Evolutionary conservation across 805 yeast species (phyloP), one percentile per base, ranked within the genome.

Genomic region (Spathaspora passalidarum): DNA sequence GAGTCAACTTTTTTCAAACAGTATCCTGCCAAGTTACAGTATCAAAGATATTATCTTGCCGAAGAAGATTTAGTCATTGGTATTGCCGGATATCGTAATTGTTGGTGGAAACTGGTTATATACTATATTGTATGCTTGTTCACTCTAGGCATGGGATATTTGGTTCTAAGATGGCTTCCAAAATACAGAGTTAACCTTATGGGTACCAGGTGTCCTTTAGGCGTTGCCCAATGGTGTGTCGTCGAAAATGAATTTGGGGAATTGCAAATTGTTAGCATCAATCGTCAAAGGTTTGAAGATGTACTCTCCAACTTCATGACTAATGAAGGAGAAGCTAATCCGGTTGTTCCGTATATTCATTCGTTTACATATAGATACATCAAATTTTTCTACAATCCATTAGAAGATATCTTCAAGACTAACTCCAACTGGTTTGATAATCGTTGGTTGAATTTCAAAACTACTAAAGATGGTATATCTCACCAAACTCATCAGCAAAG

Each of bases 1-100:
- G 56, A 57, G 19, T n/a, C 16, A n/a, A 57, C 54, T 11, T 48
- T 53, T 42, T 25, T 36, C 13, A 45, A 47, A 21, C 48, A 54
- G 19, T 60, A 45, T 38, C 63, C 64, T 2, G 75, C 86, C 0
- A 63, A 53, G 10, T 63, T 75, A 42, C 69, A 69, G 45, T 76
- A 74, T 53, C 99, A 94, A 65, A 75, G 97, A 47, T 89, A 87
- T 63, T 94, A 92, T 63, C 79, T 94, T 50, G 91, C 97, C 0
- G 98, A 94, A 62, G 99, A 94, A 61, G 99, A 94, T 69, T 71
- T 94, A 57, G 92, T 92, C 10, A 79, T 94, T 49, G 97, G 96
- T 50, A 86, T 94, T 50, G 99, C 97, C 0, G 98, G 98, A 4
- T 94, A 88, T 63, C 65, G 65, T 44, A 79, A 82, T 13, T 78